Conservation (phyloP, 305 asterid genomes). For the Striga hermonthica region DNA sequence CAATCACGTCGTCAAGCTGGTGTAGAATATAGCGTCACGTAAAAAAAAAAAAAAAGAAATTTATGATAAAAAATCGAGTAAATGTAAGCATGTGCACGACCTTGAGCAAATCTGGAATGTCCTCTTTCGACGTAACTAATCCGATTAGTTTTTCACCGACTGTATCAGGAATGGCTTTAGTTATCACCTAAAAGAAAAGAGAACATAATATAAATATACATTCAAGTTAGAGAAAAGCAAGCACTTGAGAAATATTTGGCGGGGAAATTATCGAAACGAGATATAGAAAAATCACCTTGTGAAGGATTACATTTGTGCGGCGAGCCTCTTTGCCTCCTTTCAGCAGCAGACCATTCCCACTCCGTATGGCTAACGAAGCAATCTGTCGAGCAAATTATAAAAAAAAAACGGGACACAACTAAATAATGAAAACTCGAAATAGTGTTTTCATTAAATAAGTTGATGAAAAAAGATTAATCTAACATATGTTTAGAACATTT, state of each 20-base stretch:
- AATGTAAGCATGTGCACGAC: conserved; percentile 27
- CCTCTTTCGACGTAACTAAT: conserved; percentile 59
- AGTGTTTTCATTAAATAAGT: not conserved
- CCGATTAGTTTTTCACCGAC: conserved; percentile 64
- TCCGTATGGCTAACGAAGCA: conserved; percentile 64
- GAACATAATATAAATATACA: not conserved
- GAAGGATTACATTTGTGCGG: conserved; percentile 57
- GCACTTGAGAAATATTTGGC: not conserved
- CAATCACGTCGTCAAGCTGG: conserved; percentile 68
- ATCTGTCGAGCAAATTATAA: conserved; percentile 36
- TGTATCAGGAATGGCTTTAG: conserved; percentile 53
- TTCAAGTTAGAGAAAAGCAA: not conserved
- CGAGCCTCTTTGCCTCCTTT: conserved; percentile 79
- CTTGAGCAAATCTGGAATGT: conserved; percentile 68
- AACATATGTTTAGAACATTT: not conserved
- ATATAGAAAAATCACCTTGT: conserved; percentile 40
- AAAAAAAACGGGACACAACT: no score
- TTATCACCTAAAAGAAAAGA: conserved; percentile 42
- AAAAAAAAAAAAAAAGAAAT: not conserved
- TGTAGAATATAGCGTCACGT: conserved; percentile 19
- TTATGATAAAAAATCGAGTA: not conserved
- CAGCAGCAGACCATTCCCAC: conserved; percentile 68
- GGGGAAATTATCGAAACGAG: no score
- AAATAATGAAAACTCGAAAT: not conserved
- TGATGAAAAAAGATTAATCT: not conserved